Base-by-base conservation (phyloP, 768 basidiomycete genomes). In the Leccinum imitatum region DNA sequence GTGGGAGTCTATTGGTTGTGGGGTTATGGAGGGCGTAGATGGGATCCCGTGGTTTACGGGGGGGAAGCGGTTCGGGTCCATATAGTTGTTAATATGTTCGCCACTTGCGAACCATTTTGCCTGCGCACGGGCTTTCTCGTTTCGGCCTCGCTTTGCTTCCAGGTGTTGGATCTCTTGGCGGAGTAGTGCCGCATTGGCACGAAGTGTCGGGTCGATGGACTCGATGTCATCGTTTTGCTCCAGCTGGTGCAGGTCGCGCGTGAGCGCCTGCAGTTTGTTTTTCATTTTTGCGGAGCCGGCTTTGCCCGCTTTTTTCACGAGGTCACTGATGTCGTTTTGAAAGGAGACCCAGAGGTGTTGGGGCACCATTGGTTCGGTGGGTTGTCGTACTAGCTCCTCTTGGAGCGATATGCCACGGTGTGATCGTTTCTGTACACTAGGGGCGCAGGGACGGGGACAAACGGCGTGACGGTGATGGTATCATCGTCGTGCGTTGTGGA, bases 1-100 rank as follows among this genome's bases (percentile, higher is more conserved):
- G 4, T 46, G 0, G 39, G 1, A 46, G 14, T 0, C 4, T 25
- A 3, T 57, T 52, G 1, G 57, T 19, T 0, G 6, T n/a, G 1
- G 57, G 59, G 31, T 61, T 14, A 3, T 46, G 46, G 0, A 76
- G 62, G 0, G 62, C 50, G 1, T 50, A 37, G 3, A 75, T 73
- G 0, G 60, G 48, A 13, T 74, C 69, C 23, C 65, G 14, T 0
- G 67, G 70, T 6, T 4, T 44, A 35, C 0, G 23, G 15, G 9
- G 46, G 41, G 17, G 59, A 65, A 17, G 67, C 61, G 0, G 61
- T 7, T 2, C 54, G 23, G 0, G 63, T 46, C 70, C 70, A 72
- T 23, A 61, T 66, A 69, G 30, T 66, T 68, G 3, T 52, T 65
- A 0, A 68, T 53, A 0, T 9, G 17, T 11, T 65, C 50, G 0